Evolutionary conservation across 805 yeast genomes (phyloP).

Genomic region (Grigorovia humatica): DNA sequence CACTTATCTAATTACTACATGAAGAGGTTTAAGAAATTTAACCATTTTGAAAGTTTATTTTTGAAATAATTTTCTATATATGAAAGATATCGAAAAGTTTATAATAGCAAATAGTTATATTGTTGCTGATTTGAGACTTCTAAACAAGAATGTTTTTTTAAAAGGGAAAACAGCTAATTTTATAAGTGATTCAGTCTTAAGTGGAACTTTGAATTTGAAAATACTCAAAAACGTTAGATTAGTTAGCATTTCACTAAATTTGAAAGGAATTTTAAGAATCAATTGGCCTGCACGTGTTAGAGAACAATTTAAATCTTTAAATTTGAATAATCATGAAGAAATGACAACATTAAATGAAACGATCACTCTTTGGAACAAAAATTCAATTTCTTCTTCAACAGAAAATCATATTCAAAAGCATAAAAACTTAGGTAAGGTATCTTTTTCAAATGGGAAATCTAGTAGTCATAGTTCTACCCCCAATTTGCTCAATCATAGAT

Average conservation of each 20-base stretch:
- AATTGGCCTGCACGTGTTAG: conserved; percentile 93
- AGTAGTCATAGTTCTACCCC: neutral
- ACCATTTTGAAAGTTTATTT: no score
- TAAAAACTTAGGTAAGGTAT: neutral
- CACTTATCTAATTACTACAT: no score
- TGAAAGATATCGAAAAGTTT: neutral
- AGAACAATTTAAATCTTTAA: conserved; percentile 53
- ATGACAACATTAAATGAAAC: conserved; percentile 25
- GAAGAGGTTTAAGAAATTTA: no score
- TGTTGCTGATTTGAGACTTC: neutral
- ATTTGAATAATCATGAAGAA: conserved; percentile 9
- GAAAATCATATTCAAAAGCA: neutral
- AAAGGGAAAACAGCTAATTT: neutral
- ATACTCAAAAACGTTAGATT: conserved; percentile 61
- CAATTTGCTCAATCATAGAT: conserved; percentile 1
- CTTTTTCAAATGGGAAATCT: neutral
- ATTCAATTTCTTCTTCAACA: neutral
- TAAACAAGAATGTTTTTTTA: neutral
- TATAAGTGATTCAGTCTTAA: neutral
- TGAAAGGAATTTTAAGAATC: conserved; percentile 60
- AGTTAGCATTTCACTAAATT: conserved; percentile 46
- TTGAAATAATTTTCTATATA: neutral
- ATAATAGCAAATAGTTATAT: neutral
- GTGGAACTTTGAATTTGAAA: conserved; percentile 66
- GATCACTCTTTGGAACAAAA: conserved; percentile 40